Evolutionary conservation across 2,329 filamentous ascomycete genomes (phyloP).

Genomic region (Alternaria triticimaculans): DNA sequence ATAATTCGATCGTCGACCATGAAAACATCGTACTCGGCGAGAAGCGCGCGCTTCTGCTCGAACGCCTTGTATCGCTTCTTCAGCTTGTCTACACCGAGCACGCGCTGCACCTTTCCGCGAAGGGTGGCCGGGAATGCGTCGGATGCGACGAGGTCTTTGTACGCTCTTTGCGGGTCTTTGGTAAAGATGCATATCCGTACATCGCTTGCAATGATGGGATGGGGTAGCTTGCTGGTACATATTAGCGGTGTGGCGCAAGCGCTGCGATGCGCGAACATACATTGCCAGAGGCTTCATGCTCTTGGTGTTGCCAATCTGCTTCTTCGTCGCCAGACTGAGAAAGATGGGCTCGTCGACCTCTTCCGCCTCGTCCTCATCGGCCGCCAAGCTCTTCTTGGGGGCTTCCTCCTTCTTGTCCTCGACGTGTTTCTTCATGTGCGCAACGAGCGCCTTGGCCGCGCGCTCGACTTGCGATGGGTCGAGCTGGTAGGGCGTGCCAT

Average conservation of each 20-base stretch:
- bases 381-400: constrained; percentile 61
- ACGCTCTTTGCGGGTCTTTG: constrained; percentile 80
- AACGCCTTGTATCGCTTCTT: constrained; percentile 89
- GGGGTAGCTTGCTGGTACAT: constrained; percentile 64
- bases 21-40: constrained; percentile 89
- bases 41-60: constrained; percentile 79
- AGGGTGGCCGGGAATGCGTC: constrained; percentile 63
- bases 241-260: constrained; percentile 17
- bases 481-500: constrained; percentile 52
- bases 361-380: constrained; percentile 53
- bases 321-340: constrained; percentile 69
- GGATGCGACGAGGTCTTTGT: constrained; percentile 85
- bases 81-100: constrained; percentile 85
- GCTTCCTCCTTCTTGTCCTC: constrained; percentile 56
- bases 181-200: constrained; percentile 85
- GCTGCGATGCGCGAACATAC: constrained; percentile 24
- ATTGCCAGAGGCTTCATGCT: constrained; percentile 86
- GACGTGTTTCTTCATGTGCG: constrained; percentile 61
- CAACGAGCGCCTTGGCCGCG: constrained; percentile 65
- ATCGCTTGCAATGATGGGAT: constrained; percentile 71
- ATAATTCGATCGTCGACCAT: constrained; percentile 88
- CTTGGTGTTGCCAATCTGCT: constrained; percentile 74
- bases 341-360: constrained; percentile 63
- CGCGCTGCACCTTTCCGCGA: constrained; percentile 57
- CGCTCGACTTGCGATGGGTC: constrained; percentile 61